Evolutionary conservation across 345 rosid genomes (phyloP).

Genomic region (Rhizophora apiculata): DNA sequence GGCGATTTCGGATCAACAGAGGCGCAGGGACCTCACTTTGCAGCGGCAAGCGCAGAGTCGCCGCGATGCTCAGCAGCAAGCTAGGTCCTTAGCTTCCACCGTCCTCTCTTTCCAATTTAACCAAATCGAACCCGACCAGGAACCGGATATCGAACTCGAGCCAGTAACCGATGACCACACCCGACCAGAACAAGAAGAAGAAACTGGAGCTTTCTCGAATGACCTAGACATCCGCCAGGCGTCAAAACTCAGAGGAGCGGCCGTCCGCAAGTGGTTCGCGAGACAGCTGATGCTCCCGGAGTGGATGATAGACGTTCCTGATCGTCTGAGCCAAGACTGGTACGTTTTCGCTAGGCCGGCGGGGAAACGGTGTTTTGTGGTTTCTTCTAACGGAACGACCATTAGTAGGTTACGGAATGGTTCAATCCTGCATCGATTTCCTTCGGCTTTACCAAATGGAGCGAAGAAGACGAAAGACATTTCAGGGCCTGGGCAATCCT

Average conservation of each 20-base stretch:
- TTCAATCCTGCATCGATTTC: slow-evolving; percentile 69
- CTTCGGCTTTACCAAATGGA: slow-evolving; percentile 83
- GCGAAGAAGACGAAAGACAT: slow-evolving; percentile 54
- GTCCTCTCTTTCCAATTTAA: slow-evolving; percentile 55
- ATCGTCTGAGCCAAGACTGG: slow-evolving; percentile 64
- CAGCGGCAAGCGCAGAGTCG: slow-evolving; percentile 77
- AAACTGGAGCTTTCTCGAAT: slow-evolving; percentile 26
- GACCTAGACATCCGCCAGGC: slow-evolving; percentile 60
- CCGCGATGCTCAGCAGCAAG: slow-evolving; percentile 78
- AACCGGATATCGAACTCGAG: slow-evolving; percentile 18
- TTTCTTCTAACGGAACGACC: slow-evolving; percentile 66
- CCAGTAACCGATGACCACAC: background rate
- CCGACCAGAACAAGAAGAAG: slow-evolving; percentile 28
- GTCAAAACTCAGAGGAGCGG: slow-evolving; percentile 64
- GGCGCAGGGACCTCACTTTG: slow-evolving; percentile 74
- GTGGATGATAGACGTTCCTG: slow-evolving; percentile 94
- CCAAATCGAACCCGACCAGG: slow-evolving; percentile 30
- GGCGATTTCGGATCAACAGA: slow-evolving; percentile 83
- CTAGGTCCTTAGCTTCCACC: slow-evolving; percentile 74
- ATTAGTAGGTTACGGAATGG: slow-evolving; percentile 74
- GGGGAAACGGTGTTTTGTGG: slow-evolving; percentile 80
- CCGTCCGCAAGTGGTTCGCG: slow-evolving; percentile 77
- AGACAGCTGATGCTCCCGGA: slow-evolving; percentile 81
- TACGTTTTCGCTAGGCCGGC: slow-evolving; percentile 69
- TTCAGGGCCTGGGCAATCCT: slow-evolving; percentile 67